A percentile compares a stretch with the other conserved stretches of the same genome.
phyloP scores from a whole-genome alignment of 1,284 basidiomycete species.

The Kwoniella shivajii region DNA sequence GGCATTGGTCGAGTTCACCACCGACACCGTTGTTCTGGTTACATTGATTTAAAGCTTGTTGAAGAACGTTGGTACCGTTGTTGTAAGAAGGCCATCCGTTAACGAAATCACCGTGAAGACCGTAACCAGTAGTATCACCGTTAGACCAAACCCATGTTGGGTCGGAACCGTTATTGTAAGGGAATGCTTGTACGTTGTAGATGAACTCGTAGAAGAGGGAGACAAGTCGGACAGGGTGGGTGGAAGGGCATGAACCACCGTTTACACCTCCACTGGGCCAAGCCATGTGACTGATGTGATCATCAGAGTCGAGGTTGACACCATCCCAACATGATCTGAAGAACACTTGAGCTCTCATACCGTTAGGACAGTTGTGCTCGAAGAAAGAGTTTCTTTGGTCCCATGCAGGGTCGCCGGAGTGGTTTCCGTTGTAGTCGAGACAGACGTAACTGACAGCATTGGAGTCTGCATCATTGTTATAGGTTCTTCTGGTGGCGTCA shows the following conservation, averaged over 20 bases:
- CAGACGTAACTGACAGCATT: constrained; percentile 55
- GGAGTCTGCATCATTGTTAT: constrained; percentile 31
- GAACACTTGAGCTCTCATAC: constrained; percentile 54
- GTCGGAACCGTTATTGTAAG: constrained; percentile 34
- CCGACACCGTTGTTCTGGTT: constrained; percentile 48
- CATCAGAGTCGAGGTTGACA: constrained; percentile 53
- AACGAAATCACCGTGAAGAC: constrained; percentile 54
- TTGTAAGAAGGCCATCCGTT: constrained; percentile 49
- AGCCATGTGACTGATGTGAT: constrained; percentile 55
- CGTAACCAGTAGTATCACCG: constrained; percentile 53
- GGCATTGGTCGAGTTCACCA: constrained; percentile 43
- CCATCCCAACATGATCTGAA: constrained; percentile 58
- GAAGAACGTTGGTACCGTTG: constrained; percentile 46
- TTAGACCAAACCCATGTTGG: constrained; percentile 49
- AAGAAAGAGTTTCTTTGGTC: constrained; percentile 48
- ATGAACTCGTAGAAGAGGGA: constrained; percentile 53
- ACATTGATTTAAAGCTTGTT: constrained; percentile 49
- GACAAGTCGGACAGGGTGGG: constrained; percentile 32
- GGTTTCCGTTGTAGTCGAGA: constrained; percentile 44
- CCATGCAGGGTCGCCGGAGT: constrained; percentile 40
- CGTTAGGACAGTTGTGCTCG: constrained; percentile 48
- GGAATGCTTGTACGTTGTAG: constrained; percentile 37
- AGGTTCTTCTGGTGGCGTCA: constrained; percentile 41
- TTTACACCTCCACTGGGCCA: constrained; percentile 53
- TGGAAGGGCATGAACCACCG: constrained; percentile 54